Conservation (phyloP, 805 yeast species). For the Candida alai region DNA sequence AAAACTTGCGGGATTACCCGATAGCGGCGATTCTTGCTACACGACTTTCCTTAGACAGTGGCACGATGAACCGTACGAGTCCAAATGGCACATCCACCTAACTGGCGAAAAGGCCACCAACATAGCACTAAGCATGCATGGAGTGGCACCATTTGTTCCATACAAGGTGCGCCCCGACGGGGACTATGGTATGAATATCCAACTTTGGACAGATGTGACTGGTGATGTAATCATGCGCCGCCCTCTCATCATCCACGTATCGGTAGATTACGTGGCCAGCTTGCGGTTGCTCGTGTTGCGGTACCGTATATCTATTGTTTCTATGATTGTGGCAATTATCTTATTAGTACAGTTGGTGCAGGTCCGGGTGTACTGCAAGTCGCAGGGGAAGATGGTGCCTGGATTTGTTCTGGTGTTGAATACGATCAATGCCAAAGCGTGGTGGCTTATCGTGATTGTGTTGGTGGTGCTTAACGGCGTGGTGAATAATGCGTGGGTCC, state of each 20-base stretch:
- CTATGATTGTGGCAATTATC: conserved; percentile 63
- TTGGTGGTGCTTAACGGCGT: conserved; percentile 39
- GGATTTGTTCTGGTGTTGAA: conserved; percentile 36
- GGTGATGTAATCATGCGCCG: conserved; percentile 18
- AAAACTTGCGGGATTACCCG: conserved; percentile 12
- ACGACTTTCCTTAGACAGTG: conserved; percentile 68
- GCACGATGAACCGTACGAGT: conserved; percentile 60
- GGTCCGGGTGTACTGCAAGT: conserved; percentile 37
- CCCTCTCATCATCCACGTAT: conserved; percentile 36
- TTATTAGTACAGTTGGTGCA: conserved; percentile 54
- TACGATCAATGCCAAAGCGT: conserved; percentile 14
- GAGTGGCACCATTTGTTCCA: conserved; percentile 69
- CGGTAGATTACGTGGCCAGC: conserved; percentile 55
- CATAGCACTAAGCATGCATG: conserved; percentile 44
- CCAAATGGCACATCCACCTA: conserved; percentile 69
- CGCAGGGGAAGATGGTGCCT: conserved; percentile 22
- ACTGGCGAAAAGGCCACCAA: conserved; percentile 19
- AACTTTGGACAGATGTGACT: conserved; percentile 46
- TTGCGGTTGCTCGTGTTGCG: conserved; percentile 68
- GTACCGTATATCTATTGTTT: conserved; percentile 70
- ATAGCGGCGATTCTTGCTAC: conserved; percentile 6
- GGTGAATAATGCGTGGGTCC: conserved; percentile 30
- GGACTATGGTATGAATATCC: conserved; percentile 33
- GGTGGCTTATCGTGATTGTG: conserved; percentile 17
- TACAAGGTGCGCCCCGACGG: conserved; percentile 28